Evolutionary conservation across 1,284 basidiomycete species (phyloP).

Genomic region (Pterulicium gracile): DNA sequence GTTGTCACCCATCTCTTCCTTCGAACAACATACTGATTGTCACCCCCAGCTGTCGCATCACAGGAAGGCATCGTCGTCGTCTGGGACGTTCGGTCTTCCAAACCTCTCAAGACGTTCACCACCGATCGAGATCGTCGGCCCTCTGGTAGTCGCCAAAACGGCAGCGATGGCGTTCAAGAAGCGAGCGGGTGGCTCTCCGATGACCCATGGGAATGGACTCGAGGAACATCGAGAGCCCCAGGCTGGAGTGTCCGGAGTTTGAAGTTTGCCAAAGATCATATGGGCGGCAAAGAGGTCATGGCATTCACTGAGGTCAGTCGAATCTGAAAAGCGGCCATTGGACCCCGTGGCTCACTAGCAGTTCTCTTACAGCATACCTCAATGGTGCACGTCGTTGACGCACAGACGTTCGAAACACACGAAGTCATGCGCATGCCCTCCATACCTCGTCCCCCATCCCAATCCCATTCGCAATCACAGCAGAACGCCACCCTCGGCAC

Average conservation of each 20-base stretch:
- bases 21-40: neutral
- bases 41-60: slow-evolving; percentile 54
- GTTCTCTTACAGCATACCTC: slow-evolving; percentile 54
- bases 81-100: slow-evolving; percentile 68
- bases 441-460: slow-evolving; percentile 8
- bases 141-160: slow-evolving; percentile 7
- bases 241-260: slow-evolving; percentile 71
- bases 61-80: slow-evolving; percentile 79
- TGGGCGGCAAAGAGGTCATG: slow-evolving; percentile 54
- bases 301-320: slow-evolving; percentile 70
- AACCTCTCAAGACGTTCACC: slow-evolving; percentile 56
- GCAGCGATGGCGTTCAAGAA: slow-evolving; percentile 27
- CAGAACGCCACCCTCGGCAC: too few relatives aligned
- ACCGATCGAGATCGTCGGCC: slow-evolving; percentile 33
- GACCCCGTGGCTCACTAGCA: slow-evolving; percentile 4
- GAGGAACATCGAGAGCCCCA: slow-evolving; percentile 43
- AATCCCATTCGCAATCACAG: slow-evolving; percentile 4
- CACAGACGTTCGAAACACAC: slow-evolving; percentile 68
- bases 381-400: slow-evolving; percentile 67
- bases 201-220: slow-evolving; percentile 56
- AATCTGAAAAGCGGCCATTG: neutral
- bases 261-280: slow-evolving; percentile 55
- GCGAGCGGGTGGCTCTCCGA: slow-evolving; percentile 49
- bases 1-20: too few relatives aligned
- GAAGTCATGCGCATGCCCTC: slow-evolving; percentile 47